A percentile compares a stretch with the other conserved stretches of the same genome.
phyloP scores from a whole-genome alignment of 2,329 filamentous ascomycete species.

The Xylariaceae sp. region DNA sequence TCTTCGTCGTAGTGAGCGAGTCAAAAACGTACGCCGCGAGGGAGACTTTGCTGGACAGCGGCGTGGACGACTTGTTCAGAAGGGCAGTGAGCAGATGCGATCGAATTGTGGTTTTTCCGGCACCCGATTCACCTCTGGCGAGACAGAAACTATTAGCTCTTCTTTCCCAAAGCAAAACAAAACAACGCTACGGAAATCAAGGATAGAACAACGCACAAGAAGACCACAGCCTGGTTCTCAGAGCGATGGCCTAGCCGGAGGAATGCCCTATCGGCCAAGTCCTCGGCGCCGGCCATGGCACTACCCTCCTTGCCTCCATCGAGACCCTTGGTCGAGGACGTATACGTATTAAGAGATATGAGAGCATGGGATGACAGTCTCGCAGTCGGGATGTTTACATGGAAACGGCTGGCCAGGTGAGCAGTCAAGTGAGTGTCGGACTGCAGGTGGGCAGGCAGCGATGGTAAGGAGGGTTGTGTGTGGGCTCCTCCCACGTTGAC shows the following conservation, averaged over 20 bases:
- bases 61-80: constrained; percentile 84
- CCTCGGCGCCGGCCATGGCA: constrained; percentile 86
- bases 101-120: constrained; percentile 91
- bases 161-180: neutral
- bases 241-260: constrained; percentile 78
- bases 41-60: constrained; percentile 86
- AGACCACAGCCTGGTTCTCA: constrained; percentile 89
- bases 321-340: constrained; percentile 76
- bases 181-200: neutral
- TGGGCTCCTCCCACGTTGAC: constrained; percentile 56
- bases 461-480: constrained; percentile 80
- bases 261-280: constrained; percentile 82
- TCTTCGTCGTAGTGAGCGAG: constrained; percentile 93
- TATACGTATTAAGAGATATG: constrained; percentile 91
- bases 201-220: constrained; percentile 65
- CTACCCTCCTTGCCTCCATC: constrained; percentile 91
- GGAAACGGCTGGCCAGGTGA: constrained; percentile 83
- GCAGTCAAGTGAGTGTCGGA: constrained; percentile 74
- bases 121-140: constrained; percentile 82
- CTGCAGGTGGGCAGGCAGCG: constrained; percentile 77
- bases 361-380: constrained; percentile 86
- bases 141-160: constrained; percentile 16
- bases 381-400: constrained; percentile 83
- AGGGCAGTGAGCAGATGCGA: constrained; percentile 82
- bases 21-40: constrained; percentile 95